Evolutionary conservation across 345 rosid genomes (phyloP), one percentile per base, ranked within the genome.

Genomic region (Populus euphratica): DNA sequence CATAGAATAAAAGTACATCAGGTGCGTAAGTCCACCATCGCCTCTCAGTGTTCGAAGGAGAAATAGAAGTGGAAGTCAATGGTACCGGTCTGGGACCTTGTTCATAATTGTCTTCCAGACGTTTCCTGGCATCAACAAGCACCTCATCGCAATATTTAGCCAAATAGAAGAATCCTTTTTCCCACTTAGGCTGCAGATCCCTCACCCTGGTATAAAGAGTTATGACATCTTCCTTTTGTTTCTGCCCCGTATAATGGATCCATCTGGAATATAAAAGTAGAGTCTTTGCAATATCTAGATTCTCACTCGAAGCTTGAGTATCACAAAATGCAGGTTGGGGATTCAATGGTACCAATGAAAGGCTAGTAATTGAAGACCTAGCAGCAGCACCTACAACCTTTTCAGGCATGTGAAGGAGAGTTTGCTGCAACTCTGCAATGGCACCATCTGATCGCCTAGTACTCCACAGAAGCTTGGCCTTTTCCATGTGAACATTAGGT

Each of bases 401-500:
- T 69, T 84, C 91, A 39, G 98, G 97, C 94, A 92, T 86, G 84
- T 93, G 93, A 75, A 93, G 86, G 74, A 95, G 98, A 89, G 83
- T 85, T 73, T 91, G 97, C 69, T 93, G 99, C 85, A 95, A 85
- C 87, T 92, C 99, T 18, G 89, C 86, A 82, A 95, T 89, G 79
- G 97, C 98, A 79, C 97, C 91, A 82, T 95, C 98, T 8, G 97
- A 84, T 66, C 98, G 92, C 87, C 88, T 87, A 41, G 92, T 92
- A 73, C 90, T 88, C 98, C 99, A 95, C 70, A 93, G 89, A 87
- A 95, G 96, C 86, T 92, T 95, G 17, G 99, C 98, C 90, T 93
- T 93, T 83, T 93, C 98, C 92, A 88, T 85, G 84, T 91, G 97
- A 84, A 92, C 94, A 78, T 92, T 93, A 79, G 91, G 87, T 62